Base-by-base conservation (phyloP, 169 alveolate genomes). In the Besnoitia besnoiti region DNA sequence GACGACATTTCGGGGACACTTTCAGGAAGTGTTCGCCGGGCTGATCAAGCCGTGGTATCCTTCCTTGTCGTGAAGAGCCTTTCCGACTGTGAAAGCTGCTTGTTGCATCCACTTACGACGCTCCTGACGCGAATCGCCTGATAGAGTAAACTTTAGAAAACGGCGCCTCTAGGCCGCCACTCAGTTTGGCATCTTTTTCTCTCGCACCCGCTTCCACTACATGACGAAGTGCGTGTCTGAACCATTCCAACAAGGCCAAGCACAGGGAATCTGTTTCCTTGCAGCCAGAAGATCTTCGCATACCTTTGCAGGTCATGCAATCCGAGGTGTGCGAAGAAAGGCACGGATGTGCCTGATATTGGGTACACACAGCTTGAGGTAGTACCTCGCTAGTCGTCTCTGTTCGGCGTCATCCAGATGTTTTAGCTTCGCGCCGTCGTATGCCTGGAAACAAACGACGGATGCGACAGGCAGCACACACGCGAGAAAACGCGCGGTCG, bases 91-190 rank as follows among this genome's bases (percentile, higher is more conserved):
- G n/a, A n/a, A n/a, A n/a, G n/a, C n/a, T n/a, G n/a, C n/a, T n/a
- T n/a, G n/a, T n/a, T n/a, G n/a, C n/a, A n/a, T n/a, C 39, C 14
- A 77, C 87, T 40, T 40, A 77, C 87, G 61, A 27, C 42, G 87
- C 87, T 14, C 87, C 87, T 21, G 87, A 77, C 42, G 87, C 59
- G n/a, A 77, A 77, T 39, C 87, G 55, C 59, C 35, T 39, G 50
- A 59, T 51, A 35, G 87, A 77, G 61, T 39, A 3, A 19, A 35
- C 35, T 77, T 30, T 77, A 35, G 62, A 42, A 37, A 77, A 77
- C 19, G 19, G 87, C 21, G 62, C 21, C 21, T 46, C 14, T 3
- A 77, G 40, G 5, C n/a, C 39, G 50, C n/a, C 61, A 19, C 19
- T 10, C 4, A 16, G 35, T 35, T 27, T 35, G 59, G 16, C 59